Conservation (phyloP, 2,329 filamentous ascomycete species). For the Chaetomiaceae sp. region DNA sequence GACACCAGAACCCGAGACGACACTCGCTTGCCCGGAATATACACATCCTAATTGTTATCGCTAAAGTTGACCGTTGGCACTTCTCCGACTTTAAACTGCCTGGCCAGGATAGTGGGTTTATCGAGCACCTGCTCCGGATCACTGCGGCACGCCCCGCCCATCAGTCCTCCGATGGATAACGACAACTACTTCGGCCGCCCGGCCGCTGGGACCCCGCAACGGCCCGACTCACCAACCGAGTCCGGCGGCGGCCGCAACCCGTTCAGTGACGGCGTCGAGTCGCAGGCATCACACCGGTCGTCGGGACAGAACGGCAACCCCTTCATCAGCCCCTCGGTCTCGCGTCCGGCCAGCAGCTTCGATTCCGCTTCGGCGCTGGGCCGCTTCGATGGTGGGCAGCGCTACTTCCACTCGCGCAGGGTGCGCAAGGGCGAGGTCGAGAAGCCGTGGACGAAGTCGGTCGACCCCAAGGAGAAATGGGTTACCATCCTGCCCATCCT, state of each 20-base stretch:
- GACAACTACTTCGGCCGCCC: slow-evolving; percentile 9
- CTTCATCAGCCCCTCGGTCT: slow-evolving; percentile 43
- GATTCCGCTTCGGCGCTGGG: slow-evolving; percentile 41
- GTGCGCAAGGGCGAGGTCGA: slow-evolving; percentile 69
- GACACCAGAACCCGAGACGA: not conserved
- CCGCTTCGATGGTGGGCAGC: slow-evolving; percentile 39
- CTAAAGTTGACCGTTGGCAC: too few species aligned
- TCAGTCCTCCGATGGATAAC: slow-evolving; percentile 8
- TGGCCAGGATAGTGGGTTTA: too few species aligned
- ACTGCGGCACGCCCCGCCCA: not conserved
- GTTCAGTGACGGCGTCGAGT: slow-evolving; percentile 39
- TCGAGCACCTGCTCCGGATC: not conserved
- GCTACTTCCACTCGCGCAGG: slow-evolving; percentile 70
- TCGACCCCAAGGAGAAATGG: slow-evolving; percentile 79
- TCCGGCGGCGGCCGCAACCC: slow-evolving; percentile 37
- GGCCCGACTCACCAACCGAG: slow-evolving; percentile 41
- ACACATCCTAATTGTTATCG: too few species aligned
- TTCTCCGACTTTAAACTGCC: too few species aligned
- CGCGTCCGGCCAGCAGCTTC: slow-evolving; percentile 46
- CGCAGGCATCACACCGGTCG: slow-evolving; percentile 34
- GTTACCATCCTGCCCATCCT: slow-evolving; percentile 73
- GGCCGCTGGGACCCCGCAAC: slow-evolving; percentile 34
- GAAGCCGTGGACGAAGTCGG: slow-evolving; percentile 72
- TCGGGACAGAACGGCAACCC: slow-evolving; percentile 35
- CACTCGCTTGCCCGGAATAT: not conserved